Percentiles rank a stretch among this genome's conserved stretches.
Evolutionary conservation across 2,329 filamentous ascomycete genomes (phyloP).

Genomic region (Pyrenochaeta sp.): DNA sequence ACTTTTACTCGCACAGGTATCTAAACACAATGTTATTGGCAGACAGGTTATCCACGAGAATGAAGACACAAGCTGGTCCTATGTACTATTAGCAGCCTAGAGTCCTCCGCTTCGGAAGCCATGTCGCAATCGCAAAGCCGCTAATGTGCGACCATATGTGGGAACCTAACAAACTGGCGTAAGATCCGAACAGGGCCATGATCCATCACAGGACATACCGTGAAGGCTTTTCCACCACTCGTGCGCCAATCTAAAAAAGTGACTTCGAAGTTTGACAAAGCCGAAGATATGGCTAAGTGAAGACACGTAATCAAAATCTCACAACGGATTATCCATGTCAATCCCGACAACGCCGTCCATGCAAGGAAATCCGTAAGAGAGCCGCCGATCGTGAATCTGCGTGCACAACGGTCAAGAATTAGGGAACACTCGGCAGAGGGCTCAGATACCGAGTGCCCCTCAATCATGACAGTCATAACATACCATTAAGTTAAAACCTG

Average conservation of each 20-base stretch:
- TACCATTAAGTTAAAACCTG: slow-evolving; percentile 35
- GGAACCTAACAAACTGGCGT: slow-evolving; percentile 23
- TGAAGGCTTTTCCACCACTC: slow-evolving; percentile 6
- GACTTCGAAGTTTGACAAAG: slow-evolving; percentile 1
- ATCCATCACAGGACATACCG: slow-evolving; percentile 27
- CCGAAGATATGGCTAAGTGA: not conserved
- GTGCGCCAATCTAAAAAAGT: slow-evolving; percentile 2
- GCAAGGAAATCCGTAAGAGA: not conserved
- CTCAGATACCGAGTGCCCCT: slow-evolving; percentile 6
- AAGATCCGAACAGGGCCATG: slow-evolving; percentile 25
- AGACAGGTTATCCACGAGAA: slow-evolving; percentile 17
- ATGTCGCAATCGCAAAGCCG: slow-evolving; percentile 9
- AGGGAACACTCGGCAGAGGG: slow-evolving; percentile 8
- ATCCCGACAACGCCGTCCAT: slow-evolving; percentile 10
- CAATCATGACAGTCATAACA: slow-evolving; percentile 14
- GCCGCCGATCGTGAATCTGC: not conserved
- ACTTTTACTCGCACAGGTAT: slow-evolving; percentile 12
- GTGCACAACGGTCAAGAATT: not conserved
- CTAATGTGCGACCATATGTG: slow-evolving; percentile 4
- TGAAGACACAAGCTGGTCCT: slow-evolving; percentile 27
- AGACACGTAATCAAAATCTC: slow-evolving; percentile 6
- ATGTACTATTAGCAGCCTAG: slow-evolving; percentile 33
- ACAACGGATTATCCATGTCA: slow-evolving; percentile 6
- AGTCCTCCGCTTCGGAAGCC: slow-evolving; percentile 16
- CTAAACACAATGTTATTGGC: slow-evolving; percentile 23